Base-by-base conservation (phyloP, 768 basidiomycete genomes). In the Lentinula detonsa region DNA sequence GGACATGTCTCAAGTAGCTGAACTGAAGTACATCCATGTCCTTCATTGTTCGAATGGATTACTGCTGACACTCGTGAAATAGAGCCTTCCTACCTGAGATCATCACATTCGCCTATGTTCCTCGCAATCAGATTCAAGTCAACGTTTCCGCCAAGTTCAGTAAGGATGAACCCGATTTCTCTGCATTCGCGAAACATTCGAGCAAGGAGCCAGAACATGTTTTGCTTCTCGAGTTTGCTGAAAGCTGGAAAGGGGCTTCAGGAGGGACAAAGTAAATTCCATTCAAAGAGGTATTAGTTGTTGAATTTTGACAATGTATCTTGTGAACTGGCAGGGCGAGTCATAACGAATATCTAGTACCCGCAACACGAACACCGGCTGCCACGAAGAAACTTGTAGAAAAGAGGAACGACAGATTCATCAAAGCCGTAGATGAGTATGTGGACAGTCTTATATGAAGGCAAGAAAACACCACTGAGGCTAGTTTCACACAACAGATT, bases 21-120 rank as follows among this genome's bases (percentile, higher is more conserved):
- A 95, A 72, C 78, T 96, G 62, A 95, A 95, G 91, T 93, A 62
- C 62, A 43, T 42, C 23, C 21, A 40, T 15, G 34, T 18, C 40
- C 49, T 9, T 42, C 23, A n/a, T 13, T 52, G 23, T 39, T 16
- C 53, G 13, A 60, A 40, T 57, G 16, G 43, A 51, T 46, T 45
- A 4, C 33, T 7, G 51, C 61, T 45, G 54, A 39, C 5, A 16
- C 51, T 61, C 49, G 33, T 43, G 45, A 8, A 33, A 10, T 60
- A 93, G 91, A 72, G 85, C 91, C 8, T 78, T 96, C n/a, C 74
- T 95, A 13, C 93, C 93, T 1, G 85, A 88, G 60, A 75, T 92
- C 43, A 77, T 96, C 65, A 86, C 81, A 56, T 95, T 95, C 66
- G 87, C 91, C 6, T 95, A 94, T 68, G 86, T 88, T 63, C 85